Percentiles rank a stretch among this genome's conserved stretches.
phyloP scores from a whole-genome alignment of 768 basidiomycete species.

The Pleurotus sapidus region DNA sequence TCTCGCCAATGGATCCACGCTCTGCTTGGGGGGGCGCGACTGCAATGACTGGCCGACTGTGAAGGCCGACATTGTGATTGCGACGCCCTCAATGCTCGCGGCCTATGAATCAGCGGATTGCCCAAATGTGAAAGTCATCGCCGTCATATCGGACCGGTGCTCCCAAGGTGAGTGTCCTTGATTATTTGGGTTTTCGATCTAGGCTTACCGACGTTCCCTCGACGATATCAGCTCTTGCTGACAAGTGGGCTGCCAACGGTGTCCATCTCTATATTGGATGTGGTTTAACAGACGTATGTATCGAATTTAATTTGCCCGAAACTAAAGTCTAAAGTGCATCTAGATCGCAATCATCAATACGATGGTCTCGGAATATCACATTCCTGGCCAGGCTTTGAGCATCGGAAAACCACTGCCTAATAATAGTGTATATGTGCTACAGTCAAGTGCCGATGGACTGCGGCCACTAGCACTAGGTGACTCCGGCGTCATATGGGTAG shows the following conservation, averaged over 20 bases:
- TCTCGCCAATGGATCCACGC: slow-evolving; percentile 48
- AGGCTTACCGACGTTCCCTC: slow-evolving; percentile 6
- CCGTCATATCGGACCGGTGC: slow-evolving; percentile 56
- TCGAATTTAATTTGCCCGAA: neutral
- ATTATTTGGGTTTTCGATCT: too few species aligned
- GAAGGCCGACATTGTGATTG: slow-evolving; percentile 49
- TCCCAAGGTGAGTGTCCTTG: slow-evolving; percentile 36
- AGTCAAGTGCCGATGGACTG: slow-evolving; percentile 25
- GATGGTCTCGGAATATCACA: slow-evolving; percentile 38
- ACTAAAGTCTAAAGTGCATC: neutral
- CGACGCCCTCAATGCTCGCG: slow-evolving; percentile 49
- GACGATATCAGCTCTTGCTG: slow-evolving; percentile 24
- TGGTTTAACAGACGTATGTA: slow-evolving; percentile 45
- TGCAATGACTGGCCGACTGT: slow-evolving; percentile 46
- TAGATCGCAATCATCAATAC: slow-evolving; percentile 56
- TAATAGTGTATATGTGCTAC: slow-evolving; percentile 38
- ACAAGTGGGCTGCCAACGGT: slow-evolving; percentile 38
- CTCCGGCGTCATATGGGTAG: slow-evolving; percentile 55
- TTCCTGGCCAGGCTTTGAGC: slow-evolving; percentile 33
- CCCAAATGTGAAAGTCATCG: slow-evolving; percentile 50
- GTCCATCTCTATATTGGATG: slow-evolving; percentile 47
- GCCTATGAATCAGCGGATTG: slow-evolving; percentile 49
- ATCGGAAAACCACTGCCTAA: slow-evolving; percentile 56
- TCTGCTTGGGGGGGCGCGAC: slow-evolving; percentile 48
- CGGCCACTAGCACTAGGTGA: slow-evolving; percentile 26